Evolutionary conservation across 2,329 filamentous ascomycete genomes (phyloP), one percentile per base, ranked within the genome.

Genomic region (Didymella segeticola): DNA sequence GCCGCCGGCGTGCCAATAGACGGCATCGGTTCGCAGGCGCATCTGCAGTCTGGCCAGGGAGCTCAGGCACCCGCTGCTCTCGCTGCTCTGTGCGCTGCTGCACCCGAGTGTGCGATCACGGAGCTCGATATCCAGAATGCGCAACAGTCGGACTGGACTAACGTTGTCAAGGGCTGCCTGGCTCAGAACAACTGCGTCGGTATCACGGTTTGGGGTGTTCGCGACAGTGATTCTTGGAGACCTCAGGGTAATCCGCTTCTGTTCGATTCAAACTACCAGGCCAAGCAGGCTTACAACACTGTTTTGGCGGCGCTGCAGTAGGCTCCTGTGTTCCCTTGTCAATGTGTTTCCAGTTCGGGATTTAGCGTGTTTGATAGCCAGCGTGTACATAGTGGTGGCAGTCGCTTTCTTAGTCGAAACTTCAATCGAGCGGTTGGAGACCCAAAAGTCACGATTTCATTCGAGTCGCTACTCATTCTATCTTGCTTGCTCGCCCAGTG

Each of bases 101-200:
- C 80, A 15, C 73, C 80, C 22, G 86, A 89, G 67, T 81, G 88
- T 36, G 86, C 86, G 5, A 76, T 89, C 39, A 89, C 87, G 3
- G 87, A 89, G 75, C 80, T 89, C 26, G 88, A 91, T 65, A 89
- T 91, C 64, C 80, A 82, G 52, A 78, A 78, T 36, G 85, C 83
- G 6, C 78, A 81, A 34, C 60, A 79, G 9, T 72, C 76, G 19
- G 87, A 89, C 73, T 89, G 87, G 69, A 76, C 80, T 7, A 80
- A 82, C 45, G 76, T 75, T 51, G 66, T 73, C 49, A 82, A 84
- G 57, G 86, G 83, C n/a, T 90, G 88, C 67, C 69, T 89, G 45
- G 73, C 79, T 25, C 78, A 85, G 57, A 57, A 75, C 5, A 84
- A 86, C 72, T 90, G 87, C 67, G 81, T 88, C 7, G 86, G 86